phyloP scores from a whole-genome alignment of 148 eudicot species.

The Nyssa sinensis region DNA sequence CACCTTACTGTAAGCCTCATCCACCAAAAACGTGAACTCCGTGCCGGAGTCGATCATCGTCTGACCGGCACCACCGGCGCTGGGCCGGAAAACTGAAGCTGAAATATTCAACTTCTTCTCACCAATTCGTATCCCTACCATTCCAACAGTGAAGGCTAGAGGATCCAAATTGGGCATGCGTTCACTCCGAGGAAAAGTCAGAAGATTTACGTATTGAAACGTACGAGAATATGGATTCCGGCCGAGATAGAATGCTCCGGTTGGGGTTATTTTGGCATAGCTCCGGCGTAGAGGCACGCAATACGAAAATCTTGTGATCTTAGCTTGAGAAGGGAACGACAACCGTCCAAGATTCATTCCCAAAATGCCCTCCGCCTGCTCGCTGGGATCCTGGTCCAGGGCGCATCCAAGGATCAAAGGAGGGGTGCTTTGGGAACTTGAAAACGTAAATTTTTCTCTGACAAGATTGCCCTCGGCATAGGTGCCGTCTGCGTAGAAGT shows the following conservation, averaged over 20 bases:
- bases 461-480: conserved; percentile 55
- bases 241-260: conserved; percentile 44
- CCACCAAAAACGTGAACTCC: conserved; percentile 41
- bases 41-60: conserved; percentile 60
- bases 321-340: conserved; percentile 47
- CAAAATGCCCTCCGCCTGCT: conserved; percentile 50
- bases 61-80: conserved; percentile 49
- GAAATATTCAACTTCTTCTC: conserved; percentile 23
- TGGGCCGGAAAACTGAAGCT: conserved; percentile 27
- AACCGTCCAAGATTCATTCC: conserved; percentile 56
- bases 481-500: conserved; percentile 59
- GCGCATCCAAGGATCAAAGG: conserved; percentile 53
- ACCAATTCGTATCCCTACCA: conserved; percentile 38
- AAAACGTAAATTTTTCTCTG: conserved; percentile 41
- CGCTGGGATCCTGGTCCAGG: conserved; percentile 33
- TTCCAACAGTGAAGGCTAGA: conserved; percentile 40
- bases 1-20: conserved; percentile 41
- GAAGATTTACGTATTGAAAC: conserved; percentile 26
- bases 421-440: conserved; percentile 44
- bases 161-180: conserved; percentile 53
- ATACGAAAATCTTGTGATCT: conserved; percentile 40
- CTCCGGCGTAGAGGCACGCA: conserved; percentile 36
- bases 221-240: conserved; percentile 34
- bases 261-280: conserved; percentile 6
- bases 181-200: conserved; percentile 37